Evolutionary conservation across 1,139 yeast genomes (phyloP).

Genomic region (Scheffersomyces segobiensis): DNA sequence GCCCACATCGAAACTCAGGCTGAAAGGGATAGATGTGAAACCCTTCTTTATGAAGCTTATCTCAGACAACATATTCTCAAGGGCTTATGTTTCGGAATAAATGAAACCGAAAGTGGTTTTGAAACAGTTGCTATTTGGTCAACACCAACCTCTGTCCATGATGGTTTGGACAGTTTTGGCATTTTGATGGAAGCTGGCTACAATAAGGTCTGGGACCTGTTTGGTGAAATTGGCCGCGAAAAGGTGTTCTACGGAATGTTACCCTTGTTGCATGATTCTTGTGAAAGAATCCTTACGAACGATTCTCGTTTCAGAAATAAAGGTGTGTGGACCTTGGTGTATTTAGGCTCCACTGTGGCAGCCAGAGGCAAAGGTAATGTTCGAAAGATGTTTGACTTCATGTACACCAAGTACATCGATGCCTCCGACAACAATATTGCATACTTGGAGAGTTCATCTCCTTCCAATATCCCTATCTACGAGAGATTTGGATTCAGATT

Average conservation of each 20-base stretch:
- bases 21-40: constrained; percentile 42
- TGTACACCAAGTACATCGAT: constrained; percentile 55
- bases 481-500: constrained; percentile 55
- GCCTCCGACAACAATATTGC: constrained; percentile 38
- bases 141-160: constrained; percentile 46
- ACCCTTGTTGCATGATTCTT: constrained; percentile 55
- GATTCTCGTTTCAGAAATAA: constrained; percentile 40
- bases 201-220: constrained; percentile 51
- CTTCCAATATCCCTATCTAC: constrained; percentile 56
- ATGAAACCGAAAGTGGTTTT: constrained; percentile 45
- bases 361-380: constrained; percentile 72
- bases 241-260: constrained; percentile 59
- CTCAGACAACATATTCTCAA: constrained; percentile 56
- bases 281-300: constrained; percentile 33
- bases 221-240: constrained; percentile 53
- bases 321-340: constrained; percentile 57
- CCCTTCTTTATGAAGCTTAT: constrained; percentile 55
- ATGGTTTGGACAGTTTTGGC: constrained; percentile 47
- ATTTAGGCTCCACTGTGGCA: constrained; percentile 56
- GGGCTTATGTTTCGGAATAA: constrained; percentile 55
- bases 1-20: constrained; percentile 41
- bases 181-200: constrained; percentile 60
- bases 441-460: constrained; percentile 62
- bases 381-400: constrained; percentile 56
- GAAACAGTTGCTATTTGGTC: constrained; percentile 70